Percentiles rank a stretch among this genome's conserved stretches.
Evolutionary conservation across 805 yeast species (phyloP).

Genomic region (Cyberlindnera euphorbiiphila): DNA sequence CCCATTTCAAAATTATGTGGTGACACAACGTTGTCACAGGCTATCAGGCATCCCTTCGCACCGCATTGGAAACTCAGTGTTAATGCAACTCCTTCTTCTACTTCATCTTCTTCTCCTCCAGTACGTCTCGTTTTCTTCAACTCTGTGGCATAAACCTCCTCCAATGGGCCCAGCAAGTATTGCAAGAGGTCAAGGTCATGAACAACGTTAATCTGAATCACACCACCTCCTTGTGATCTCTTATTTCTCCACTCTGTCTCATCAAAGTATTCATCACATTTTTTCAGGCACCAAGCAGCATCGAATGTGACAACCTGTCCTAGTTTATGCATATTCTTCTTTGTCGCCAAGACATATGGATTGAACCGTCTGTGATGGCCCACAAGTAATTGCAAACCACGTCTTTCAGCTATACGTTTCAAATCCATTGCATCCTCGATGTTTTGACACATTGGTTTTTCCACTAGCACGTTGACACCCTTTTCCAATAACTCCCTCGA

Average conservation of each 20-base stretch:
- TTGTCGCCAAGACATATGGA: conserved; percentile 19
- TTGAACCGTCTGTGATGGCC: conserved; percentile 21
- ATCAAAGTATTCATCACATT: conserved; percentile 17
- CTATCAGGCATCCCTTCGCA: conserved; percentile 16
- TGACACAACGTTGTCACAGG: conserved; percentile 20
- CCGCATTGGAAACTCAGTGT: conserved; percentile 15
- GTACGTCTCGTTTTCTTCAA: conserved; percentile 12
- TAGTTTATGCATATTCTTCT: conserved; percentile 8
- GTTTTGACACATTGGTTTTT: conserved; percentile 19
- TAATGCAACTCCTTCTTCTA: conserved; percentile 21
- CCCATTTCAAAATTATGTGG: conserved; percentile 24
- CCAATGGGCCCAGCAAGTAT: conserved; percentile 18
- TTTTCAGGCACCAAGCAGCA: conserved; percentile 20
- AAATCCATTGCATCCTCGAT: conserved; percentile 14
- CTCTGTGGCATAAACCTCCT: conserved; percentile 17
- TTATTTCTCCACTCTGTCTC: conserved; percentile 19
- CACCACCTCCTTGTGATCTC: conserved; percentile 19
- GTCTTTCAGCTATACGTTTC: conserved; percentile 7
- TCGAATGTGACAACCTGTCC: conserved; percentile 19
- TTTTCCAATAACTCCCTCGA: conserved; percentile 5
- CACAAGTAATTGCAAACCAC: conserved; percentile 11
- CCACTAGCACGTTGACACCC: conserved; percentile 17
- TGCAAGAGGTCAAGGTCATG: conserved; percentile 21
- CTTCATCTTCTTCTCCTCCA: conserved; percentile 9
- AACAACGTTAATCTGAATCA: conserved; percentile 18